Base-by-base conservation (phyloP, 192 early-diverging fungal genomes). In the Dispira simplex region DNA sequence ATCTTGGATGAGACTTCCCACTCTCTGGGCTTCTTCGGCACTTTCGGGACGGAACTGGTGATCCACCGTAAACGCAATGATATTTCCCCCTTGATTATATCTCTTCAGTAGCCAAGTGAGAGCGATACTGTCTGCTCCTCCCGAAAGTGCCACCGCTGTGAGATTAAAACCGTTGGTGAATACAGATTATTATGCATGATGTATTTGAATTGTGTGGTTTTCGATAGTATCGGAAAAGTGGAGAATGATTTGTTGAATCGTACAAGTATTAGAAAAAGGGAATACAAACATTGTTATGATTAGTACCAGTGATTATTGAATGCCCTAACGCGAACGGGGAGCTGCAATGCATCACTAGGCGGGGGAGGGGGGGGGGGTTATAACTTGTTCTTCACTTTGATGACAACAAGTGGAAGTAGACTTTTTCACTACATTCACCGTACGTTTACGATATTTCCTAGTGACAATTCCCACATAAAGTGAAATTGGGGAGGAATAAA, bases 61-160 rank as follows among this genome's bases (percentile, higher is more conserved):
- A 60, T 76, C 51, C 25, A 62, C 63, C 46, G 32, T 55, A 27
- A 32, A 52, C 54, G 66, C 55, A 60, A 48, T 25, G 13, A 60
- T 21, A 21, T 25, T 46, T 13, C 6, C 39, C 18, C 23, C 44
- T 16, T 47, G 26, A 20, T 46, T 18, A 27, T 23, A 21, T 46
- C 21, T 23, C 3, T 23, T 43, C 11, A 52, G 45, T 16, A 64
- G 43, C 32, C 12, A 28, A 20, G 48, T 11, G 0, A 53, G 43
- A 62, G 43, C 28, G 46, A 45, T 59, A 43, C 58, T 20, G 18
- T 51, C 43, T 27, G 18, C 13, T 21, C 47, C 51, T 6, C 18
- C 75, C 46, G 77, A 77, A 39, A 72, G 75, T 47, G 82, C 81
- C 55, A 74, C 72, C 21, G 71, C 59, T 46, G 48, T 51, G 16